A percentile compares a stretch with the other conserved stretches of the same genome.
Conservation (phyloP, 176 grass and related monocot species). For the Lolium rigidum region DNA sequence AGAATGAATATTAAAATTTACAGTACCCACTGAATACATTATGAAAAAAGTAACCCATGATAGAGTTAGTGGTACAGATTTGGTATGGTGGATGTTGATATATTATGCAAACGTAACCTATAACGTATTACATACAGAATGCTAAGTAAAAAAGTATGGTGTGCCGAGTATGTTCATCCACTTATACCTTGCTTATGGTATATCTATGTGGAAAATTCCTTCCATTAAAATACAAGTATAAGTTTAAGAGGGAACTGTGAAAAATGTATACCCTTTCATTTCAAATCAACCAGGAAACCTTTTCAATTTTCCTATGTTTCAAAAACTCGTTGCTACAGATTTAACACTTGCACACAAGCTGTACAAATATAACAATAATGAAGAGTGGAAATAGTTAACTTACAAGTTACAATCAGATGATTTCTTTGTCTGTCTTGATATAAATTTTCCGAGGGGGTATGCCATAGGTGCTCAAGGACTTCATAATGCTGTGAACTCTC, state of each 20-base stretch:
- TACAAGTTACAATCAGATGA: constrained; percentile 29
- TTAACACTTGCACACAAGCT: not conserved
- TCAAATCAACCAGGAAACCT: not conserved
- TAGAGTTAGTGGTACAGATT: not conserved
- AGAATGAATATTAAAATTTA: not conserved
- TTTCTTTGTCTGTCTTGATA: not conserved
- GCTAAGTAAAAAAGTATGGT: not conserved
- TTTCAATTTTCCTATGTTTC: not conserved
- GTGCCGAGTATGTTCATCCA: not conserved
- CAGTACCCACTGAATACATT: not conserved
- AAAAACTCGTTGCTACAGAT: not conserved
- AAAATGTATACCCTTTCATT: not conserved
- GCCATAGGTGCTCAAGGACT: constrained; percentile 9
- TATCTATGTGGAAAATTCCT: not conserved
- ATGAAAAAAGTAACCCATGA: not conserved
- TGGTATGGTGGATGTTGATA: not conserved
- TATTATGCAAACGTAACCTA: not conserved
- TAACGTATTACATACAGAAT: not conserved
- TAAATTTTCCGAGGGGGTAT: constrained; percentile 14
- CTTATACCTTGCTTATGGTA: not conserved
- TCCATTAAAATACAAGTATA: not conserved
- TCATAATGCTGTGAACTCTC: constrained; percentile 1
- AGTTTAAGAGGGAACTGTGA: not conserved
- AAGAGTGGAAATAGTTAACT: constrained; percentile 13
- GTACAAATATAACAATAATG: not conserved